Percentiles rank a stretch among this genome's conserved stretches.
These are phyloP conservation scores for Rosa rugosa DNA, from an alignment of 306 rosid species.

Conservation along the genomic window DNA sequence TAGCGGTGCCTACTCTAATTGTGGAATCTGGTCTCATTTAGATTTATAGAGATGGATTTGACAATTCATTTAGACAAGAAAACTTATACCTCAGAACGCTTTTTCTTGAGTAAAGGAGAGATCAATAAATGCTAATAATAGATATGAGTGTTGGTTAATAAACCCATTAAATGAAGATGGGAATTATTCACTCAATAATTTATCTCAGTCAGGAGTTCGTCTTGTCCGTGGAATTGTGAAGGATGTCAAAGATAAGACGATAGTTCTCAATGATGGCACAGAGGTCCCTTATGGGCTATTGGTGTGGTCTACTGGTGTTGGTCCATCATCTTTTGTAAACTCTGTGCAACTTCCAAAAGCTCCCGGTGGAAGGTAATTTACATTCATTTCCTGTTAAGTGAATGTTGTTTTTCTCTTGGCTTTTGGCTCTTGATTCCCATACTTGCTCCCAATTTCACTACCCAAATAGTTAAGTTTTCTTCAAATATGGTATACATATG, in stretches of 20 bases:
- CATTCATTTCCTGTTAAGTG: not conserved
- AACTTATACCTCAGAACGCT: not conserved
- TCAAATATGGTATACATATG: not conserved
- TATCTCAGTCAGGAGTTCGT: conserved; percentile 91
- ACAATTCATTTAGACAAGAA: not conserved
- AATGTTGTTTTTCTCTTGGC: not conserved
- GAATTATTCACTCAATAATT: conserved; percentile 28
- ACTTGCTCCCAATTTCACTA: not conserved
- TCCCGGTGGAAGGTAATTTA: conserved; percentile 86
- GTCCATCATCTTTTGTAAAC: conserved; percentile 70
- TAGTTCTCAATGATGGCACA: conserved; percentile 82
- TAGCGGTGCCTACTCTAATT: not conserved
- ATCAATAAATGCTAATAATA: not conserved
- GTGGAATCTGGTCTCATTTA: too few species aligned
- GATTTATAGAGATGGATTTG: not conserved
- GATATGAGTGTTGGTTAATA: not conserved
- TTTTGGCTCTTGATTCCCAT: not conserved
- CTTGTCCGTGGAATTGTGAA: conserved; percentile 90
- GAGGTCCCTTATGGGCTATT: conserved; percentile 94
- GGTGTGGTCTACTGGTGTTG: conserved; percentile 99
- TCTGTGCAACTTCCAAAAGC: conserved; percentile 74
- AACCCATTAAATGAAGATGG: conserved; percentile 11
- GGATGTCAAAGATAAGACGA: conserved; percentile 67
- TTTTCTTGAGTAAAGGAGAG: not conserved
- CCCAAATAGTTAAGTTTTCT: not conserved